A percentile compares a stretch with the other conserved stretches of the same genome.
These are phyloP conservation scores for Iodosphaeria phyllophila DNA, from an alignment of 2,329 filamentous ascomycete species.

Conservation along the genomic window DNA sequence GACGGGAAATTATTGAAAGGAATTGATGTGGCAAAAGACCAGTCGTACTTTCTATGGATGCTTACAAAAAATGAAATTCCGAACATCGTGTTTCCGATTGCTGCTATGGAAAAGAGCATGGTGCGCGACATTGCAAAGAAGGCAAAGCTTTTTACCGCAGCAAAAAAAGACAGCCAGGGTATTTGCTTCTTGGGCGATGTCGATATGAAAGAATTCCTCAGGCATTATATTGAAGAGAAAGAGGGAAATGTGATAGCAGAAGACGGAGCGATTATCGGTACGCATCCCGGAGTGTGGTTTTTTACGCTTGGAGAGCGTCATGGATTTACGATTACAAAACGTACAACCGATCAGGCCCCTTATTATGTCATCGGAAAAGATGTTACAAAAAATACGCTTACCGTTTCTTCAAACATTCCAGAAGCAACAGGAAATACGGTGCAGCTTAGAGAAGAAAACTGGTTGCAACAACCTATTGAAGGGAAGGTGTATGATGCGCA, in stretches of 20 bases:
- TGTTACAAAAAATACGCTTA: too few relatives aligned
- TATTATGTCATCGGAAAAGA: background rate
- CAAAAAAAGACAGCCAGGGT: background rate
- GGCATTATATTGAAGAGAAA: background rate
- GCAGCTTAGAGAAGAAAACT: too few relatives aligned
- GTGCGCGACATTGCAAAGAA: background rate
- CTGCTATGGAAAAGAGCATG: background rate
- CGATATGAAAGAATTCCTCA: background rate
- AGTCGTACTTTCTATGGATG: background rate
- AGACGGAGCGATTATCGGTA: background rate
- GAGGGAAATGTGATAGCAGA: background rate
- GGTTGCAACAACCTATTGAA: too few relatives aligned
- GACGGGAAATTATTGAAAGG: background rate
- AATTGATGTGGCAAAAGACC: background rate
- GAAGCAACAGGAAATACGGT: too few relatives aligned
- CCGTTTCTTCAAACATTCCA: too few relatives aligned
- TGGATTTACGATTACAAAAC: background rate
- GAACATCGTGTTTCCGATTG: background rate
- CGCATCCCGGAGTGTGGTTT: background rate
- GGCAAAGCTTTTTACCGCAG: background rate
- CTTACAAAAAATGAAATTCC: background rate
- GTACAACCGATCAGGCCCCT: background rate
- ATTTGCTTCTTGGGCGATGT: background rate
- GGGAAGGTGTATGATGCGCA: too few relatives aligned
- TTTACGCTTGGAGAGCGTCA: background rate